Percentiles rank a stretch among this genome's conserved stretches.
These are phyloP conservation scores for Cordyceps farinosa DNA, from an alignment of 2,329 filamentous ascomycete genomes.

Conservation along the genomic window DNA sequence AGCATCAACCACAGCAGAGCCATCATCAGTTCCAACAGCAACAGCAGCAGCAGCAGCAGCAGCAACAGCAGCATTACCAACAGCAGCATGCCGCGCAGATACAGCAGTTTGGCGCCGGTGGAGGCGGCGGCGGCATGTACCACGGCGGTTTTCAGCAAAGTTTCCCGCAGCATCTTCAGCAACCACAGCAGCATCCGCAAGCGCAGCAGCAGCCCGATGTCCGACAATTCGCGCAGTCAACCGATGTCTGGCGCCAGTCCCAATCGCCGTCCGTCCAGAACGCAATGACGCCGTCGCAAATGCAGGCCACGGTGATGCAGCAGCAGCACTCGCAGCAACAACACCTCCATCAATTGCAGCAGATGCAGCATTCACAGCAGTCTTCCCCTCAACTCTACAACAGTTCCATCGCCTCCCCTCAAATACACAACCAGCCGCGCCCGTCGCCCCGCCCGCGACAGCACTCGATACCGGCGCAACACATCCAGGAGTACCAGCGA, in stretches of 20 bases:
- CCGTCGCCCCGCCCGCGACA: conserved; percentile 20
- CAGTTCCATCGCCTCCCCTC: conserved; percentile 5
- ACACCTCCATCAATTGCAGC: conserved; percentile 29
- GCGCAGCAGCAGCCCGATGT: conserved; percentile 2
- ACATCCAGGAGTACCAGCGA: conserved; percentile 21
- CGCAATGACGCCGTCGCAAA: conserved; percentile 26
- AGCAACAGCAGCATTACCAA: conserved; percentile 22
- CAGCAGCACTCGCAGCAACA: conserved; percentile 23
- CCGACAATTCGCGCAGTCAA: conserved; percentile 7
- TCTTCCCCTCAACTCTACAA: conserved; percentile 21
- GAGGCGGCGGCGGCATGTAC: background rate
- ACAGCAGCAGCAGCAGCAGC: conserved; percentile 16
- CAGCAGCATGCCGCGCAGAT: conserved; percentile 19
- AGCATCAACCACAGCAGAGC: conserved; percentile 24
- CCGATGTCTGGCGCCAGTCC: conserved; percentile 14
- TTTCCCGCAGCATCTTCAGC: conserved; percentile 12
- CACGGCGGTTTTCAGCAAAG: background rate
- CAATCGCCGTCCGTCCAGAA: conserved; percentile 12
- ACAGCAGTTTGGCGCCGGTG: conserved; percentile 7
- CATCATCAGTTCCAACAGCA: conserved; percentile 25
- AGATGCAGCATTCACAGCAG: conserved; percentile 30
- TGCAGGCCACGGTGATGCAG: conserved; percentile 21
- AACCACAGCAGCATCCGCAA: conserved; percentile 11
- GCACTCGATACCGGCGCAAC: conserved; percentile 13
- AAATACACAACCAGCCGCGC: conserved; percentile 22